phyloP scores from a whole-genome alignment of 495 filamentous ascomycete genomes.

The Elasticomyces elasticus region DNA sequence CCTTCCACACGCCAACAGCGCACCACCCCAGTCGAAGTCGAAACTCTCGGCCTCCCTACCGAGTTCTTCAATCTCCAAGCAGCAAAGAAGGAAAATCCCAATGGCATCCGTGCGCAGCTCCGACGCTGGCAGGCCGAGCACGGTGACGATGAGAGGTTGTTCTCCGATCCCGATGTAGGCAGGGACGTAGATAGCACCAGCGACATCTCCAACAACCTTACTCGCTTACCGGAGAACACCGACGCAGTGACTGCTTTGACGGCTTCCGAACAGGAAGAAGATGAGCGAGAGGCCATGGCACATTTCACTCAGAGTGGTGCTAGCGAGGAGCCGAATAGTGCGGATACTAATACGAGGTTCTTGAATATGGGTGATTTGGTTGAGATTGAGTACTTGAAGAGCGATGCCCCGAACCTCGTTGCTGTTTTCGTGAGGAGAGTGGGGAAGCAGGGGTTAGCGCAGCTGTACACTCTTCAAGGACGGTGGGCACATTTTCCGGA shows the following conservation, averaged over 20 bases:
- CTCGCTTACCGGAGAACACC: slow-evolving; percentile 13
- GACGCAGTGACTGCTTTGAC: slow-evolving; percentile 1
- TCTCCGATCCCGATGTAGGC: slow-evolving; percentile 7
- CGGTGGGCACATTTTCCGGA: slow-evolving; percentile 54
- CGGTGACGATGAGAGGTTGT: slow-evolving; percentile 20
- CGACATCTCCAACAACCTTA: slow-evolving; percentile 19
- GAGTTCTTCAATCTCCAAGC: neutral
- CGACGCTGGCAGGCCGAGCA: slow-evolving; percentile 30
- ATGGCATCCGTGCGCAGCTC: slow-evolving; percentile 30
- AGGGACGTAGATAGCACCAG: slow-evolving; percentile 2
- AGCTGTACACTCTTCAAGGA: slow-evolving; percentile 65
- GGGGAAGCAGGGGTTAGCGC: slow-evolving; percentile 36
- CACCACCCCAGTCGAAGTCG: too few relatives aligned
- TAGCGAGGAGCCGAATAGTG: slow-evolving; percentile 6
- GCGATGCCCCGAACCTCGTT: slow-evolving; percentile 41
- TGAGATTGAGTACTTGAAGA: slow-evolving; percentile 38
- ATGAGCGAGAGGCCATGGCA: slow-evolving; percentile 14
- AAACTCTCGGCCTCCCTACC: too few relatives aligned
- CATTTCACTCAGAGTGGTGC: slow-evolving; percentile 10
- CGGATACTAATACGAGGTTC: slow-evolving; percentile 12
- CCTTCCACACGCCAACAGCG: too few relatives aligned
- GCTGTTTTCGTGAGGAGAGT: slow-evolving; percentile 54
- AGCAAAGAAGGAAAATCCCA: slow-evolving; percentile 1
- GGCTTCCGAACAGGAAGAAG: slow-evolving; percentile 9
- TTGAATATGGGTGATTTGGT: slow-evolving; percentile 66